Conservation (phyloP, 148 eudicot species). For the Agrostemma githago region DNA sequence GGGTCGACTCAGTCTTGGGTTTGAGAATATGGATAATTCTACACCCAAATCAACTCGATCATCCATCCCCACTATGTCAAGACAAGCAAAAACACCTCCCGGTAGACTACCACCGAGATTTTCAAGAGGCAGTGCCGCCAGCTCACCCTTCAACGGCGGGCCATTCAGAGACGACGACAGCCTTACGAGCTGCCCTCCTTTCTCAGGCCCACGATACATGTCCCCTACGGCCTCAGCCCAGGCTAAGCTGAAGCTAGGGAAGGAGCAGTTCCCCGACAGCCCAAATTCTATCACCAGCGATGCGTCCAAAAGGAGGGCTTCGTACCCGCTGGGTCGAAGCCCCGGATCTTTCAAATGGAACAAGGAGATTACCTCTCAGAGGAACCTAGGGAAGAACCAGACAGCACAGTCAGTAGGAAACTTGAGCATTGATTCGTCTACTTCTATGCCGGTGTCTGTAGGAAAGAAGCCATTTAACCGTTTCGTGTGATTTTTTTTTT, state of each 20-base stretch:
- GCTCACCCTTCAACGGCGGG: conserved; percentile 40
- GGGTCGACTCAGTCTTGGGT: conserved; percentile 26
- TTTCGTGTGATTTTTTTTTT: conserved; percentile 63
- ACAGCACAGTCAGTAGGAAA: conserved; percentile 52
- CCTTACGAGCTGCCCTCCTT: conserved; percentile 78
- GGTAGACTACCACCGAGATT: conserved; percentile 36
- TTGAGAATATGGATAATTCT: conserved; percentile 38
- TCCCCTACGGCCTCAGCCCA: conserved; percentile 58
- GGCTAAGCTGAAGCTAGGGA: conserved; percentile 49
- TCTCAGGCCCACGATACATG: conserved; percentile 76
- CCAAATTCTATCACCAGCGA: conserved; percentile 29
- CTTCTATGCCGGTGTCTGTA: conserved; percentile 72
- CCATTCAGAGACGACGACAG: conserved; percentile 67
- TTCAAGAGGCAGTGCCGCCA: conserved; percentile 35
- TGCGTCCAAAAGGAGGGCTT: conserved; percentile 67
- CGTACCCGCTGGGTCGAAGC: conserved; percentile 65
- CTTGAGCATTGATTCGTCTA: conserved; percentile 67
- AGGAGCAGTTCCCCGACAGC: conserved; percentile 43
- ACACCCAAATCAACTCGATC: conserved; percentile 80
- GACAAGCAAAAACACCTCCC: conserved; percentile 44
- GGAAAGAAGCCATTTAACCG: conserved; percentile 95
- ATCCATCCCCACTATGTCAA: conserved; percentile 38
- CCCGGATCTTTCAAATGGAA: conserved; percentile 76
- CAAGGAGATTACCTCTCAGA: conserved; percentile 43
- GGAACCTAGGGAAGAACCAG: conserved; percentile 41